These are phyloP conservation scores for Fusarium oligoseptatum DNA, from an alignment of 2,329 filamentous ascomycete genomes.

Conservation along the genomic window DNA sequence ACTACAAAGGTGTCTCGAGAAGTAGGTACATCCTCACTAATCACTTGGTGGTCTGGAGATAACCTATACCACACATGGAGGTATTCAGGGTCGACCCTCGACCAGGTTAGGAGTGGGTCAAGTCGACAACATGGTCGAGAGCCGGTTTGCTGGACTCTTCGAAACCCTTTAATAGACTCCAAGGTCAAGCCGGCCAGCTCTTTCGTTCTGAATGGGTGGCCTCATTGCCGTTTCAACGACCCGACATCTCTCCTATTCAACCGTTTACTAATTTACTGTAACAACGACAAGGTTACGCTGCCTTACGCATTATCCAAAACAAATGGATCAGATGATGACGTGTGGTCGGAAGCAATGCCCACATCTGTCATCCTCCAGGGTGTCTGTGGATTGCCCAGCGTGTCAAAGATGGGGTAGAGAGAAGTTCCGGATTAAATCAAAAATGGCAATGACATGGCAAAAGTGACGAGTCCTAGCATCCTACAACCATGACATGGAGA, in stretches of 20 bases:
- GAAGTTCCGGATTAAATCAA: not conserved
- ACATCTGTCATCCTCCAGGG: not conserved
- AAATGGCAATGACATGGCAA: not conserved
- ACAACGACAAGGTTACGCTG: not conserved
- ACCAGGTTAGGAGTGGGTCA: not conserved
- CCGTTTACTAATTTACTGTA: not conserved
- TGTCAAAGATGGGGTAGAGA: not conserved
- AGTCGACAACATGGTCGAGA: not conserved
- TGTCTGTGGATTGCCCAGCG: not conserved
- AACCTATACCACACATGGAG: not conserved
- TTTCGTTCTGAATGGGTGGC: not conserved
- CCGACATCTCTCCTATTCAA: not conserved
- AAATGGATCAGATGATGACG: not conserved
- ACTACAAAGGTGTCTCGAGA: not conserved
- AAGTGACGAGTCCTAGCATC: not conserved
- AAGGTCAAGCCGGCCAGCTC: not conserved
- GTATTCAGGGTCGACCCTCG: not conserved
- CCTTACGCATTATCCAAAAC: not conserved
- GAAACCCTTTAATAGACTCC: not conserved
- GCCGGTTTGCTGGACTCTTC: not conserved
- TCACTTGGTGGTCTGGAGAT: not conserved
- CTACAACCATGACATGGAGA: not conserved
- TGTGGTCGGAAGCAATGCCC: conserved; percentile 4
- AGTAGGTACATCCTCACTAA: not conserved
- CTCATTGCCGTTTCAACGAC: not conserved